A percentile compares a stretch with the other conserved stretches of the same genome.
Evolutionary conservation across 2,329 filamentous ascomycete species (phyloP).

Genomic region (Nothopassalora personata): DNA sequence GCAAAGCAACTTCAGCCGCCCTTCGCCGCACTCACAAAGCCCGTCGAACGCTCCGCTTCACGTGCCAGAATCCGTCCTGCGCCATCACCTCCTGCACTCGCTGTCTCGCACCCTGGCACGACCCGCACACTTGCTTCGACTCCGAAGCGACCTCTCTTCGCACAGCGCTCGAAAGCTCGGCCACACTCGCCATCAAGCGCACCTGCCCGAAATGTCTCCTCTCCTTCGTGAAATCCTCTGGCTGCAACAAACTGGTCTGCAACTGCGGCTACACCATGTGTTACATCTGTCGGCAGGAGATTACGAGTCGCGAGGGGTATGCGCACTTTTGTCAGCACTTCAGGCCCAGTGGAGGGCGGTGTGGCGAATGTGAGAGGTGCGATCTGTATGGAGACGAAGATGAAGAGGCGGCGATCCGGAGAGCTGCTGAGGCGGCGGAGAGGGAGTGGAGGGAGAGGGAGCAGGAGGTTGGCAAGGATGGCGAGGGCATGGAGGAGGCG

Average conservation of each 20-base stretch:
- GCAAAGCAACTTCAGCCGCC: conserved; percentile 25
- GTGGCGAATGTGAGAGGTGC: conserved; percentile 65
- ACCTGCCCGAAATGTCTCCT: conserved; percentile 89
- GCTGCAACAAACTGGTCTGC: conserved; percentile 96
- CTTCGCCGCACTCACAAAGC: conserved; percentile 63
- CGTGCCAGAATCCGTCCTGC: conserved; percentile 67
- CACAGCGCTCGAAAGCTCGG: conserved; percentile 84
- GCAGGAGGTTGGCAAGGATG: conserved; percentile 5
- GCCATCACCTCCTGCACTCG: conserved; percentile 67
- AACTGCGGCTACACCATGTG: conserved; percentile 98
- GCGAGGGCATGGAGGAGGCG: conserved; percentile 21
- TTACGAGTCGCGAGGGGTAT: conserved; percentile 65
- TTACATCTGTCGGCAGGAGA: conserved; percentile 74
- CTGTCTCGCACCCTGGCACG: conserved; percentile 77
- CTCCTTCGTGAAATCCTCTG: conserved; percentile 84
- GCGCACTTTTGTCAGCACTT: conserved; percentile 96
- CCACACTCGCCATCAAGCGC: conserved; percentile 89
- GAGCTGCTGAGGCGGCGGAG: conserved; percentile 41
- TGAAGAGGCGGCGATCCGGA: conserved; percentile 39
- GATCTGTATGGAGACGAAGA: conserved; percentile 48
- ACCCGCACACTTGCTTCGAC: conserved; percentile 87
- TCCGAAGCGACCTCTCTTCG: conserved; percentile 75
- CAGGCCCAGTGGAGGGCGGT: conserved; percentile 69
- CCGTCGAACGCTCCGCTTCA: conserved; percentile 69
- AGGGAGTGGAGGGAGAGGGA: conserved; percentile 43